Evolutionary conservation across 495 filamentous ascomycete genomes (phyloP), one percentile per base, ranked within the genome.

Genomic region (Xylaria longipes): DNA sequence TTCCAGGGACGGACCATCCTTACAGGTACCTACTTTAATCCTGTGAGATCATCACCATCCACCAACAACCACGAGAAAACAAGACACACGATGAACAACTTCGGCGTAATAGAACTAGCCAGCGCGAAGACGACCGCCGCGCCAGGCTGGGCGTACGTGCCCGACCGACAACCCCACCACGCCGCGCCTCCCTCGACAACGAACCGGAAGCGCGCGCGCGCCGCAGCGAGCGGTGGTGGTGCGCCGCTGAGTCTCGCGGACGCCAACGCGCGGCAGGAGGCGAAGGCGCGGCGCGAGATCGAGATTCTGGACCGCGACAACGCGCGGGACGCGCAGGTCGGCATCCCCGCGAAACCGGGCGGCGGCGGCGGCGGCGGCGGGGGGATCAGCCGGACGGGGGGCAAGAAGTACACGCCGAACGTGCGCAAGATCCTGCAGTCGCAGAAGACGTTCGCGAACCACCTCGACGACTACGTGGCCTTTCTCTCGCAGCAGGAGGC

Each of bases 381-480:
- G n/a, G 29, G 43, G 25, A 43, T 60, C 31, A 37, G 46, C 31
- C 75, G 71, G 25, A 14, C 17, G 0, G 48, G 25, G 20, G 68
- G 29, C 54, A 83, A 79, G 67, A 94, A 94, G 80, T 86, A 87
- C 68, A 94, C 94, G 22, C 85, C 91, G 3, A 92, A 91, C 77
- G 93, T 96, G n/a, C 92, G 93, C 73, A 92, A 92, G 77, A 96
- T 98, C 73, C 84, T 97, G n/a, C 89, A 90, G 74, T 94, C 91
- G 3, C 92, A 97, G 80, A 97, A 97, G 84, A 94, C 93, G 0
- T 97, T 97, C 75, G 87, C 90, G 50, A 97, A 98, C 80, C 92
- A 98, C 76, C 87, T 98, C 43, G 92, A 93, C 69, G 95, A 98
- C 80, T 94, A 94, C 82, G 90, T 94, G 74, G 94, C 94, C 9